Percentiles rank a stretch among this genome's conserved stretches.
phyloP scores from a whole-genome alignment of 176 grass and related monocot genomes.

The Zea mays region DNA sequence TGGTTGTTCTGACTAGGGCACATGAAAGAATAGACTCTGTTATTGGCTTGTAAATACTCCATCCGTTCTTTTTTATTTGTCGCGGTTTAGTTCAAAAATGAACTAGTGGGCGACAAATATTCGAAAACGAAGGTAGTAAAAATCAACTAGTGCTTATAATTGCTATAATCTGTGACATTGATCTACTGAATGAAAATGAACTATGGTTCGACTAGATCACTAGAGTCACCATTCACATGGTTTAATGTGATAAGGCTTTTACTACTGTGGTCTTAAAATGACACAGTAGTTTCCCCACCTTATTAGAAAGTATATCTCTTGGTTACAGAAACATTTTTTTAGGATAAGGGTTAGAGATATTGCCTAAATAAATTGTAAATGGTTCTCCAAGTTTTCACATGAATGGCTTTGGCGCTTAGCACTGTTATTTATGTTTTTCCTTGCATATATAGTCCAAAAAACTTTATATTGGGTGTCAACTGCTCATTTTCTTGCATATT shows the following conservation, averaged over 20 bases:
- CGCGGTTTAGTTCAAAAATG: too few species aligned
- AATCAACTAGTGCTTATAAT: conserved; percentile 1
- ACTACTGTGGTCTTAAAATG: not conserved
- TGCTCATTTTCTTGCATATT: not conserved
- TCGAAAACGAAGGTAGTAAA: too few species aligned
- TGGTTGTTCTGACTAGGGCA: conserved; percentile 21
- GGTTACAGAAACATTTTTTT: conserved; percentile 14
- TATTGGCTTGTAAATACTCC: too few species aligned
- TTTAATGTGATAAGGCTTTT: conserved; percentile 8
- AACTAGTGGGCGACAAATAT: too few species aligned
- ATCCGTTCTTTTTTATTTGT: too few species aligned
- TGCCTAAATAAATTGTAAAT: conserved; percentile 18
- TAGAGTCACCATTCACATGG: conserved; percentile 11
- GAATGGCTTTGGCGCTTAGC: not conserved
- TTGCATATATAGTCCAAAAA: not conserved
- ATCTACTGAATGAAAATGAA: not conserved
- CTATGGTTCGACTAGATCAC: not conserved
- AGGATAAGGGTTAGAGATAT: conserved; percentile 8
- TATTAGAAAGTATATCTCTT: conserved; percentile 9
- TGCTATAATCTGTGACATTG: not conserved
- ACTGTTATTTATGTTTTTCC: conserved; percentile 1
- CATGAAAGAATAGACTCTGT: conserved; percentile 1
- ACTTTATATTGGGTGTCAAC: conserved; percentile 18
- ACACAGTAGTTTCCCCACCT: not conserved
- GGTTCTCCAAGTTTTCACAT: not conserved